phyloP scores from a whole-genome alignment of 2,329 filamentous ascomycete species.

The Tolypocladium ophioglossoides region DNA sequence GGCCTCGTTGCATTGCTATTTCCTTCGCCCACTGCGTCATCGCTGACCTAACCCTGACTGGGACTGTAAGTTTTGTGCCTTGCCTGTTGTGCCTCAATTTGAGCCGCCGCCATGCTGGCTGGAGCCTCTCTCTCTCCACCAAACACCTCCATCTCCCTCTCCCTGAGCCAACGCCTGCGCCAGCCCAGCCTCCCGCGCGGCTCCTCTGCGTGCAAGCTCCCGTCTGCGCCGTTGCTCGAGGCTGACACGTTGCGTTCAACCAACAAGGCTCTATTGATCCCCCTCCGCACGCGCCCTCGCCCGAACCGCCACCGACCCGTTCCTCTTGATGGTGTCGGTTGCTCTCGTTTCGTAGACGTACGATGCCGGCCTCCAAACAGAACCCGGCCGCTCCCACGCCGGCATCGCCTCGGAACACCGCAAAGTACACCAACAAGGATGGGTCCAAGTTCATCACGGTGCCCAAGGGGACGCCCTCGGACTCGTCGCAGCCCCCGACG shows the following conservation, averaged over 20 bases:
- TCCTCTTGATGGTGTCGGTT: constrained; percentile 28
- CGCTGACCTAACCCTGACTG: constrained; percentile 27
- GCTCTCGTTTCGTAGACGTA: constrained; percentile 21
- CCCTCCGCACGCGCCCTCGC: background rate
- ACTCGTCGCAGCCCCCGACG: constrained; percentile 42
- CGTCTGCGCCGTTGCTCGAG: background rate
- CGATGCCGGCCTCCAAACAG: constrained; percentile 43
- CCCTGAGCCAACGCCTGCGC: background rate
- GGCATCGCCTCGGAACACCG: constrained; percentile 41
- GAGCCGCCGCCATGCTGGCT: constrained; percentile 13
- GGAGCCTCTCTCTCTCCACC: constrained; percentile 3
- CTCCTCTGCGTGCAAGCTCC: background rate
- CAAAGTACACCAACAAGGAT: constrained; percentile 59
- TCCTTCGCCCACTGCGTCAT: constrained; percentile 22
- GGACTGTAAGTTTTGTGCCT: constrained; percentile 10
- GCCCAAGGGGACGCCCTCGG: constrained; percentile 42
- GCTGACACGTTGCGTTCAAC: background rate
- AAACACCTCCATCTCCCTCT: constrained; percentile 5
- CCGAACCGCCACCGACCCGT: constrained; percentile 6
- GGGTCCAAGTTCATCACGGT: constrained; percentile 60
- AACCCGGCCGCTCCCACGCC: constrained; percentile 37
- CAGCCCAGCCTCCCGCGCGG: background rate
- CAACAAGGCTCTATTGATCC: background rate
- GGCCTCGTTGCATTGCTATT: background rate
- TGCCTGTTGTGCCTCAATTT: constrained; percentile 25